Conservation (phyloP, 352 stramenopile genomes). For the Globisporangium perplexum region DNA sequence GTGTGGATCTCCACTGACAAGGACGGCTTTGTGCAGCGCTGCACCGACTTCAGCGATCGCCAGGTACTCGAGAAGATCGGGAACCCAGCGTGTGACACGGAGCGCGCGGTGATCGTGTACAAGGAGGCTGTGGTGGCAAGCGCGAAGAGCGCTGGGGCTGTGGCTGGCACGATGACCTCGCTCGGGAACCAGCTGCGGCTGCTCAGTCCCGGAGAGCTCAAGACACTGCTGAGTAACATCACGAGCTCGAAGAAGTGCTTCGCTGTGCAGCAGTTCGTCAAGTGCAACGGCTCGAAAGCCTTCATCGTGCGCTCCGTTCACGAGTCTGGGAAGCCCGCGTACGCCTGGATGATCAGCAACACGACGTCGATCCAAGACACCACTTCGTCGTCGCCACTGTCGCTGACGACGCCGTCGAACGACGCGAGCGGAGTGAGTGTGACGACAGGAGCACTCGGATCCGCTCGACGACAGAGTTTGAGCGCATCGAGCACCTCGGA, state of each 20-base stretch:
- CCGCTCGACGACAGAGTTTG: background rate
- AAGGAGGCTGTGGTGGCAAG: conserved; percentile 51
- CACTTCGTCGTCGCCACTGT: background rate
- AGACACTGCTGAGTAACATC: conserved; percentile 60
- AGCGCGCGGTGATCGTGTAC: conserved; percentile 49
- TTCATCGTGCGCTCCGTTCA: conserved; percentile 68
- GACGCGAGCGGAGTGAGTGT: background rate
- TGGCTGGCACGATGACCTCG: conserved; percentile 16
- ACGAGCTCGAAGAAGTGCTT: conserved; percentile 58
- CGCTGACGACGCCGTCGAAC: background rate
- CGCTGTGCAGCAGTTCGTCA: conserved; percentile 64
- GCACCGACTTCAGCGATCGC: conserved; percentile 63
- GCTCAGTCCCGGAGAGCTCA: conserved; percentile 59
- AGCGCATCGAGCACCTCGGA: background rate
- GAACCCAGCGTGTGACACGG: conserved; percentile 25
- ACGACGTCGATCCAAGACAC: conserved; percentile 33
- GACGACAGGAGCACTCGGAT: background rate
- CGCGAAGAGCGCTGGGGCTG: conserved; percentile 3
- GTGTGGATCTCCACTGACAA: conserved; percentile 73
- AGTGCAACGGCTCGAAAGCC: conserved; percentile 65
- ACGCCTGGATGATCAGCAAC: conserved; percentile 84
- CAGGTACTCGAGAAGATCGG: conserved; percentile 66
- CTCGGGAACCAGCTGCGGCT: conserved; percentile 63
- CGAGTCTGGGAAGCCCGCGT: conserved; percentile 46
- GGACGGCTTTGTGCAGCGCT: conserved; percentile 55